Evolutionary conservation across 2,329 filamentous ascomycete genomes (phyloP).

Genomic region (Fusarium praegraminearum): DNA sequence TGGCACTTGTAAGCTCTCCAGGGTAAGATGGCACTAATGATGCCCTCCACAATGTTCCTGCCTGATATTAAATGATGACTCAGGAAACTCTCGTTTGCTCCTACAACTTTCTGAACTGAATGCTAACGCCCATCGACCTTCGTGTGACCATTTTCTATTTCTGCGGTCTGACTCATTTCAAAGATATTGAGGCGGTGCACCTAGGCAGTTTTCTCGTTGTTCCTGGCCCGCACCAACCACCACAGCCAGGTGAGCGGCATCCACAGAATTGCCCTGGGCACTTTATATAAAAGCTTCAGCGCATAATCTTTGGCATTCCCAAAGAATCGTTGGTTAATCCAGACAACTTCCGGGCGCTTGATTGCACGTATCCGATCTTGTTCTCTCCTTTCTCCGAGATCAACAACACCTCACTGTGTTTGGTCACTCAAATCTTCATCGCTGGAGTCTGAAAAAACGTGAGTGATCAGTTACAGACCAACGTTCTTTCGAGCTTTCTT

Average conservation of each 20-base stretch:
- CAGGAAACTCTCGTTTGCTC: background rate
- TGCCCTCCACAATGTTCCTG: slow-evolving; percentile 16
- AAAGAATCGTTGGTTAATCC: background rate
- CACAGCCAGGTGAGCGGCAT: slow-evolving; percentile 23
- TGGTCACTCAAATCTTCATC: too few species aligned
- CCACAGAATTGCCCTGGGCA: slow-evolving; percentile 8
- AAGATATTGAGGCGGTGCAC: slow-evolving; percentile 43
- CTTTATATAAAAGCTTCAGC: slow-evolving; percentile 21
- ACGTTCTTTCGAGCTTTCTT: background rate
- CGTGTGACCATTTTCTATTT: background rate
- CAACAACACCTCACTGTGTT: too few species aligned
- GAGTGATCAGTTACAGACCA: background rate
- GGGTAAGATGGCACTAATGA: slow-evolving; percentile 24
- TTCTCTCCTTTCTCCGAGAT: too few species aligned
- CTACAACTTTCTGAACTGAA: background rate
- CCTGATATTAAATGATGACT: slow-evolving; percentile 21
- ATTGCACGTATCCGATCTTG: too few species aligned
- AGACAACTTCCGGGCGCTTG: too few species aligned
- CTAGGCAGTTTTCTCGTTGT: slow-evolving; percentile 43
- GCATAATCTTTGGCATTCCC: background rate
- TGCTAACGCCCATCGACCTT: background rate
- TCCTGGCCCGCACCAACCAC: slow-evolving; percentile 29
- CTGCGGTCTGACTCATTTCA: slow-evolving; percentile 42
- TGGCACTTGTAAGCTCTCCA: slow-evolving; percentile 4
- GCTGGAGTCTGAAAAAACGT: too few species aligned